phyloP scores from a whole-genome alignment of 345 rosid genomes.

The Moricandia arvensis region DNA sequence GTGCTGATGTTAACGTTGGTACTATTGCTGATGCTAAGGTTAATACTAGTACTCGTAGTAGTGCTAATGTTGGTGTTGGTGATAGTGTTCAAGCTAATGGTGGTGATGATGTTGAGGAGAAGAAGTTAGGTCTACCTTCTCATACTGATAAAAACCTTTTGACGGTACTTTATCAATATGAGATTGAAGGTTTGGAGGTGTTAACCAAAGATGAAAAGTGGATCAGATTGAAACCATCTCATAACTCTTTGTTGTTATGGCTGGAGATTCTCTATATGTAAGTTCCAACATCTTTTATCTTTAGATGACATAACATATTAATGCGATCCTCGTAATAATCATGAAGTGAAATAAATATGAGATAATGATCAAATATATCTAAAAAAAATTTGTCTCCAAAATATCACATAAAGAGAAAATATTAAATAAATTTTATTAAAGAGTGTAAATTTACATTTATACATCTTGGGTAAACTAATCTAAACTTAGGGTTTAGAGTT shows the following conservation, averaged over 20 bases:
- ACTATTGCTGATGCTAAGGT: neutral
- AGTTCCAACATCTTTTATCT: conserved; percentile 5
- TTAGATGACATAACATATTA: neutral
- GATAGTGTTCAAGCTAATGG: neutral
- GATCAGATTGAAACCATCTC: conserved; percentile 46
- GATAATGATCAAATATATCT: no score
- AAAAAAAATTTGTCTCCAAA: no score
- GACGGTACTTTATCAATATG: conserved; percentile 50
- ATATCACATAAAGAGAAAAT: no score
- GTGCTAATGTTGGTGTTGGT: neutral
- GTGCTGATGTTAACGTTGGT: neutral
- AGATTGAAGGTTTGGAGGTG: conserved; percentile 53
- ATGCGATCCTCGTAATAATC: neutral
- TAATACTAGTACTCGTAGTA: neutral
- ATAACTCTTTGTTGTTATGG: conserved; percentile 43
- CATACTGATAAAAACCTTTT: conserved; percentile 58
- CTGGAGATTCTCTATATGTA: conserved; percentile 54
- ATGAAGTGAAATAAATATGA: no score
- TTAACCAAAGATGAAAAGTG: conserved; percentile 49
- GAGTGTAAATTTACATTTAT: no score
- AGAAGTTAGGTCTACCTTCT: conserved; percentile 38
- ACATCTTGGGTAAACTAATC: no score
- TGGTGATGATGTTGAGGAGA: conserved; percentile 24
- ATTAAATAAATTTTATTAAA: no score
- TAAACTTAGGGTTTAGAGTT: no score